These are phyloP conservation scores for Testicularia cyperi DNA, from an alignment of 1,284 basidiomycete species.

Conservation along the genomic window DNA sequence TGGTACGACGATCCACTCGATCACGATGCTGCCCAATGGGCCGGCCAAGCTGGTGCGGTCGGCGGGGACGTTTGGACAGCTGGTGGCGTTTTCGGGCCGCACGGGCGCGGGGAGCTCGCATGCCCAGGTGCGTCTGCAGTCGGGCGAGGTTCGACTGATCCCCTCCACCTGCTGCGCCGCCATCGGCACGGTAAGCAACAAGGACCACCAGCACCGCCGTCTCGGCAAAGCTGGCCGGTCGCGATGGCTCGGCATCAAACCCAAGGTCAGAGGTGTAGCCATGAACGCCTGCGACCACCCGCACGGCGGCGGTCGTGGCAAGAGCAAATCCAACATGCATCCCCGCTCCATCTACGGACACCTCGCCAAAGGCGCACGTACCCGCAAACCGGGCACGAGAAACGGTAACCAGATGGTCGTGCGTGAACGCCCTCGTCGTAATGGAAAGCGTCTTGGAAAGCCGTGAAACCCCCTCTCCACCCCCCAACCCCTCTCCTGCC, in stretches of 20 bases:
- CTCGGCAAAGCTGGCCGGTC: conserved; percentile 89
- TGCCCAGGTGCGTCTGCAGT: conserved; percentile 81
- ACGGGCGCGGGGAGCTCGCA: conserved; percentile 64
- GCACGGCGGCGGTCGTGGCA: conserved; percentile 96
- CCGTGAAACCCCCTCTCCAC: conserved; percentile 5
- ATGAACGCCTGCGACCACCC: conserved; percentile 98
- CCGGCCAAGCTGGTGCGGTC: conserved; percentile 82
- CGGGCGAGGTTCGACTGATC: conserved; percentile 87
- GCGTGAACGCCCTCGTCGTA: conserved; percentile 80
- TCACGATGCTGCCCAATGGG: conserved; percentile 75
- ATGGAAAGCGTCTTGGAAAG: conserved; percentile 67
- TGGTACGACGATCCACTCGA: conserved; percentile 85
- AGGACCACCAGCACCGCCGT: conserved; percentile 79
- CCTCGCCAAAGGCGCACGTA: conserved; percentile 86
- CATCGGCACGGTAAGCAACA: conserved; percentile 88
- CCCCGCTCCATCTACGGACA: conserved; percentile 76
- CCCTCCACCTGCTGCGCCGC: conserved; percentile 82
- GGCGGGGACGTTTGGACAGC: conserved; percentile 81
- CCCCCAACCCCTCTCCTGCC: background rate
- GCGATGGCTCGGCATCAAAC: conserved; percentile 84
- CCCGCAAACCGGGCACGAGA: conserved; percentile 77
- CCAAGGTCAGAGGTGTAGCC: conserved; percentile 90
- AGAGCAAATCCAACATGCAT: conserved; percentile 81
- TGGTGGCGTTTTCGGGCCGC: conserved; percentile 61
- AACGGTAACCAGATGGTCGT: conserved; percentile 95